Conservation (phyloP, 2,329 filamentous ascomycete species). For the Fusarium nodosum region DNA sequence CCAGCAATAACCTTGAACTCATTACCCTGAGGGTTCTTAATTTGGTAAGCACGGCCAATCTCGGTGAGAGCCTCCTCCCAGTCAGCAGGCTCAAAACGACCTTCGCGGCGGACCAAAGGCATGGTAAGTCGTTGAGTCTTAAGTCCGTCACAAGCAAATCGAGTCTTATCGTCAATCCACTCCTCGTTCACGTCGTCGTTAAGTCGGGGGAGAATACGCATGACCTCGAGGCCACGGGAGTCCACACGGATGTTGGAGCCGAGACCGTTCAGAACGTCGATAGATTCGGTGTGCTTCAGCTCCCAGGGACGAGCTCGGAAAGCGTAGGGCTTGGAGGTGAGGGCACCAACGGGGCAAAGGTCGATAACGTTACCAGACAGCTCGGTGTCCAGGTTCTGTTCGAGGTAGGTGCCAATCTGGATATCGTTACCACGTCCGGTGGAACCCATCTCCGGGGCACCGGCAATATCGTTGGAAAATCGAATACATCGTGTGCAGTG, state of each 20-base stretch:
- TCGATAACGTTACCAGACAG: constrained; percentile 98
- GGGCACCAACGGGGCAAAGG: constrained; percentile 94
- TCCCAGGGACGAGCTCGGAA: constrained; percentile 98
- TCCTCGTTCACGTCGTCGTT: constrained; percentile 99
- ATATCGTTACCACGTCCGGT: constrained; percentile 96
- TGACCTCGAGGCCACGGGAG: constrained; percentile 92
- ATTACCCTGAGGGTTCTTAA: constrained; percentile 85
- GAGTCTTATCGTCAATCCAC: constrained; percentile 99
- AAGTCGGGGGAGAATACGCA: constrained; percentile 91
- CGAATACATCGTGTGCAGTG: constrained; percentile 98
- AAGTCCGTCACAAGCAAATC: constrained; percentile 95
- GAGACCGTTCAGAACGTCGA: constrained; percentile 92
- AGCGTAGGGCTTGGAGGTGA: constrained; percentile 97
- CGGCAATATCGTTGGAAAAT: constrained; percentile 97
- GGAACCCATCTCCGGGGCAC: constrained; percentile 94
- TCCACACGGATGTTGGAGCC: constrained; percentile 97
- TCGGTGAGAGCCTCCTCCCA: constrained; percentile 97
- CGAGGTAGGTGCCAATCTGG: constrained; percentile 97
- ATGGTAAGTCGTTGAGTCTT: constrained; percentile 97
- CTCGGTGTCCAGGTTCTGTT: constrained; percentile 93
- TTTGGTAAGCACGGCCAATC: constrained; percentile 83
- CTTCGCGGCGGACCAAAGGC: constrained; percentile 87
- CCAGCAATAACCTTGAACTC: constrained; percentile 97
- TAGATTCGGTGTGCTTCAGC: constrained; percentile 93
- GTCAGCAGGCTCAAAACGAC: constrained; percentile 90